Conservation (phyloP, 768 basidiomycete species). For the Rhizopogon vesiculosus region DNA sequence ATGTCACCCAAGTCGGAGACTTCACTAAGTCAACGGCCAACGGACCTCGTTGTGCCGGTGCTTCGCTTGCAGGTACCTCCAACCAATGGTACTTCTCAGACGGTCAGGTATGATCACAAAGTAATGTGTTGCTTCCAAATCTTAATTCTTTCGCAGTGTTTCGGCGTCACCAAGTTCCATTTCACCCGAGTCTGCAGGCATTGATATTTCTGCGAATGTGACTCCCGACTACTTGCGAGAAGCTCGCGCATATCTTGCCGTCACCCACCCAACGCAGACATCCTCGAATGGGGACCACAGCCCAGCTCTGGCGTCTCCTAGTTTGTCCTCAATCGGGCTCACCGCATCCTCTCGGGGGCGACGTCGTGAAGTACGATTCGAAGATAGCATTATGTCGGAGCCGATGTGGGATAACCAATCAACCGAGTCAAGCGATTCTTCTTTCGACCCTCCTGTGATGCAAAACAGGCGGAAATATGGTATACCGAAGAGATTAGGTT, state of each 20-base stretch:
- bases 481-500: constrained; percentile 17
- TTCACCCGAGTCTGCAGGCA: constrained; percentile 28
- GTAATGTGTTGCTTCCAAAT: background rate
- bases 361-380: constrained; percentile 29
- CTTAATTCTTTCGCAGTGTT: constrained; percentile 9
- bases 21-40: background rate
- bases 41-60: constrained; percentile 15
- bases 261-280: constrained; percentile 18
- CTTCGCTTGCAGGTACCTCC: constrained; percentile 25
- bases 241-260: constrained; percentile 27
- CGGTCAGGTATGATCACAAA: background rate
- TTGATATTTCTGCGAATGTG: constrained; percentile 24
- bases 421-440: constrained; percentile 21
- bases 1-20: constrained; percentile 10
- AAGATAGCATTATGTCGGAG: constrained; percentile 27
- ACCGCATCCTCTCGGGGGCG: constrained; percentile 20
- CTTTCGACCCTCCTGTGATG: constrained; percentile 19
- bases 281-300: constrained; percentile 12
- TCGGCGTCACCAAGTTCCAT: constrained; percentile 25
- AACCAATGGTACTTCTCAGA: constrained; percentile 11
- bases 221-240: constrained; percentile 29
- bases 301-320: constrained; percentile 19
- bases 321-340: constrained; percentile 27
- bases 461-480: constrained; percentile 10
- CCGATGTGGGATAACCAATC: constrained; percentile 25